Percentiles rank a stretch among this genome's conserved stretches.
Evolutionary conservation across 805 yeast species (phyloP).

Genomic region (Candida ipomoeae): DNA sequence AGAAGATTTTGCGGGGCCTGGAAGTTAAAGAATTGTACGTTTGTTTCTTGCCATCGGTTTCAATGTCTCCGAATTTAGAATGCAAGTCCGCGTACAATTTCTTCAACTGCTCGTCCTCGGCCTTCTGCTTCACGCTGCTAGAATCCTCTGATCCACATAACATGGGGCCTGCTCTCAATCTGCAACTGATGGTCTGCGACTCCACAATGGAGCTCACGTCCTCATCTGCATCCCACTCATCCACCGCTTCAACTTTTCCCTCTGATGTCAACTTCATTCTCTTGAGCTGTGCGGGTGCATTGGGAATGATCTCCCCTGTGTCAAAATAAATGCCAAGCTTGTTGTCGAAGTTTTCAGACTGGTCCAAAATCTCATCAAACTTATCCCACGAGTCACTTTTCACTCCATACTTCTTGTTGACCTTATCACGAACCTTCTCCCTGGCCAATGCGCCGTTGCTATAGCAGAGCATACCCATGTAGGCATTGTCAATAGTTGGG

Average conservation of each 20-base stretch:
- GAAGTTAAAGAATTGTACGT: conserved; percentile 40
- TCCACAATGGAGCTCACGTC: conserved; percentile 81
- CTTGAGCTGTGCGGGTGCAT: conserved; percentile 59
- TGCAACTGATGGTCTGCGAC: conserved; percentile 80
- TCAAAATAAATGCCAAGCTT: conserved; percentile 81
- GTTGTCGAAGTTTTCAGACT: conserved; percentile 30
- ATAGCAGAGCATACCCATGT: conserved; percentile 94
- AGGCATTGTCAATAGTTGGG: conserved; percentile 70
- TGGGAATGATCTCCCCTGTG: conserved; percentile 87
- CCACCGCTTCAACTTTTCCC: conserved; percentile 23
- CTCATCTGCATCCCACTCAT: conserved; percentile 45
- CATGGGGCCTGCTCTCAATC: conserved; percentile 77
- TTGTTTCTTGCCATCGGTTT: conserved; percentile 50
- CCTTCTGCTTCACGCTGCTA: conserved; percentile 2
- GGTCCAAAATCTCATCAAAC: conserved; percentile 53
- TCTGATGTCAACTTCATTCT: conserved; percentile 41
- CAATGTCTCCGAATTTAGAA: conserved; percentile 38
- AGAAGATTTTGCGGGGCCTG: conserved; percentile 66
- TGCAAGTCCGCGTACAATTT: conserved; percentile 24
- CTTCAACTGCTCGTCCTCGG: conserved; percentile 5
- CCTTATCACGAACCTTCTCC: conserved; percentile 62
- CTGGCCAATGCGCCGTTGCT: conserved; percentile 89
- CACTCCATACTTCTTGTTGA: conserved; percentile 44
- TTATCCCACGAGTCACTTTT: conserved; percentile 50
- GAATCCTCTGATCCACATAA: conserved; percentile 34